A percentile compares a stretch with the other conserved stretches of the same genome.
Conservation (phyloP, 2,329 filamentous ascomycete genomes). For the Phaeosphaeria sp. region DNA sequence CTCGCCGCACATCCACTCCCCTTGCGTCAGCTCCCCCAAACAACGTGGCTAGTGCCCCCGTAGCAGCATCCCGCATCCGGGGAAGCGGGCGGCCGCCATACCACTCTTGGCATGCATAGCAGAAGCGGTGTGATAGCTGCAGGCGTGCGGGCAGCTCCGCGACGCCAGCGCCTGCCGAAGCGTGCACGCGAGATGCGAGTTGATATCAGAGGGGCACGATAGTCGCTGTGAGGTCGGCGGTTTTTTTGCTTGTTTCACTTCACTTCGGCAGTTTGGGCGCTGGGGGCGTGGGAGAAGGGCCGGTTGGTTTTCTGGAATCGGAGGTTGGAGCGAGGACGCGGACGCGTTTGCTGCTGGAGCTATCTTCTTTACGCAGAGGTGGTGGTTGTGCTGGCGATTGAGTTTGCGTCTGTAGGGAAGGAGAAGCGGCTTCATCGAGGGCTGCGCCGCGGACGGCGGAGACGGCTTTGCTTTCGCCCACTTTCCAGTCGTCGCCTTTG, state of each 20-base stretch:
- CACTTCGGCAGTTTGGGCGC: slow-evolving; percentile 13
- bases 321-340: slow-evolving; percentile 33
- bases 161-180: slow-evolving; percentile 1
- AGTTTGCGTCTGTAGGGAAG: slow-evolving; percentile 13
- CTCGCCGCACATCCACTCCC: neutral
- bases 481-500: slow-evolving; percentile 52
- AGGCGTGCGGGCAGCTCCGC: slow-evolving; percentile 22
- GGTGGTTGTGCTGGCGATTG: slow-evolving; percentile 5
- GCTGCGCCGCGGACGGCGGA: slow-evolving; percentile 44
- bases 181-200: neutral
- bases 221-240: neutral
- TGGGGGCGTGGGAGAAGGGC: slow-evolving; percentile 11
- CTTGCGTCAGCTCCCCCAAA: neutral
- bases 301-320: slow-evolving; percentile 6
- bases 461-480: slow-evolving; percentile 53
- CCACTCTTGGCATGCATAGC: slow-evolving; percentile 21
- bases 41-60: slow-evolving; percentile 22
- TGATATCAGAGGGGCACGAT: slow-evolving; percentile 5
- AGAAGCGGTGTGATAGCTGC: slow-evolving; percentile 40
- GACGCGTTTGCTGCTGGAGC: slow-evolving; percentile 27
- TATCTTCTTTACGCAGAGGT: slow-evolving; percentile 18
- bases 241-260: slow-evolving; percentile 4
- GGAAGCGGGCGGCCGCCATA: slow-evolving; percentile 22
- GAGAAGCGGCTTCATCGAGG: slow-evolving; percentile 29
- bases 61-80: slow-evolving; percentile 28